Percentiles rank a stretch among this genome's conserved stretches.
Conservation (phyloP, 768 basidiomycete genomes). For the Tricholoma flavovirens region DNA sequence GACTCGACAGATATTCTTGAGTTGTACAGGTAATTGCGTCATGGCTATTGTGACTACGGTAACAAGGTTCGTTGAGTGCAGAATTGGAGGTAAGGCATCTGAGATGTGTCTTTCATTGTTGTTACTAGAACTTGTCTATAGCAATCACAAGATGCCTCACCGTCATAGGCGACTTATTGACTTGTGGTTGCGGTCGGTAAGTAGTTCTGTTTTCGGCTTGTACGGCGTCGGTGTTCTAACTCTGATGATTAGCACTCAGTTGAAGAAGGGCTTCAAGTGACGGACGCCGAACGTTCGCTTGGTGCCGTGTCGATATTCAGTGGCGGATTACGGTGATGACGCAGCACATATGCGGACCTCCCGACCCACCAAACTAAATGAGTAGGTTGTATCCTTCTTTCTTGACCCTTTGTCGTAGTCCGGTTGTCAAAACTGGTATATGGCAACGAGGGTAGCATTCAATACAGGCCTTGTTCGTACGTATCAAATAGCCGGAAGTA, state of each 20-base stretch:
- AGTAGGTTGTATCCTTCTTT: no score
- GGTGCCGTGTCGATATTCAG: no score
- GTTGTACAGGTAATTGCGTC: slow-evolving; percentile 39
- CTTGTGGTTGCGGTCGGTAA: neutral
- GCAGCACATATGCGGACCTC: no score
- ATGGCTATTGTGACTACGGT: slow-evolving; percentile 33
- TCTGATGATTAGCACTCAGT: neutral
- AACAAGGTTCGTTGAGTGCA: slow-evolving; percentile 41
- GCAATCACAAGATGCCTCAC: slow-evolving; percentile 38
- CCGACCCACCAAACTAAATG: no score
- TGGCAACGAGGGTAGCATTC: no score
- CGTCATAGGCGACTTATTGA: slow-evolving; percentile 35
- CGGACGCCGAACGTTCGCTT: no score
- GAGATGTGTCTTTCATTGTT: neutral
- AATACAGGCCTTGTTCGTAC: no score
- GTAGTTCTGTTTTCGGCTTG: neutral
- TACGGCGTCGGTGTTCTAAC: neutral
- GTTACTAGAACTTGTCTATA: slow-evolving; percentile 9
- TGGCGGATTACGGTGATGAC: no score
- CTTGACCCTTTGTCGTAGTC: no score
- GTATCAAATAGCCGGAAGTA: no score
- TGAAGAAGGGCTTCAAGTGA: neutral
- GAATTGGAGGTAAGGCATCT: slow-evolving; percentile 34
- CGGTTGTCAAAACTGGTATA: no score
- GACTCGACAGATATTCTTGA: slow-evolving; percentile 34